A percentile compares a stretch with the other conserved stretches of the same genome.
phyloP scores from a whole-genome alignment of 2,329 filamentous ascomycete genomes.

The Colletotrichum lini region DNA sequence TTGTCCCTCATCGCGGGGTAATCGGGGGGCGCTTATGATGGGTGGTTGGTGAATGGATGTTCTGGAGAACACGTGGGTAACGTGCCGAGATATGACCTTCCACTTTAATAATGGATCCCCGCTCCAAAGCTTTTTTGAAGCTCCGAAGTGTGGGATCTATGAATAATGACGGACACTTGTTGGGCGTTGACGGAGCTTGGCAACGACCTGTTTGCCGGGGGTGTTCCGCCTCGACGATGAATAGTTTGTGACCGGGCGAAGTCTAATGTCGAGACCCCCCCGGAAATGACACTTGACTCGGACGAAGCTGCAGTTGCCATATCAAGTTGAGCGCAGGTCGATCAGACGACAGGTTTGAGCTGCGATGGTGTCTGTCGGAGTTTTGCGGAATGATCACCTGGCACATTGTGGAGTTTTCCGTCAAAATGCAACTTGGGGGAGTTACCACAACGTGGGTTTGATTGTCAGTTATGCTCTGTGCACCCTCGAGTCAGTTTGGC shows the following conservation, averaged over 20 bases:
- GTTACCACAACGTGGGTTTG: too few relatives aligned
- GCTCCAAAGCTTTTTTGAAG: not conserved
- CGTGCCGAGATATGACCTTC: conserved; percentile 24
- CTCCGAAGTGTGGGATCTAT: not conserved
- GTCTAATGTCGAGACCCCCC: not conserved
- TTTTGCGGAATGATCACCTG: not conserved
- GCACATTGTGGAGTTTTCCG: too few relatives aligned
- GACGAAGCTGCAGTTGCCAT: not conserved
- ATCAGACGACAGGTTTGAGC: not conserved
- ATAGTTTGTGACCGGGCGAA: not conserved
- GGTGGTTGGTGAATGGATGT: too few relatives aligned
- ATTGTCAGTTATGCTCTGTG: too few relatives aligned
- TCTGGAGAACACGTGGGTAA: conserved; percentile 24
- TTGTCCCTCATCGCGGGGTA: conserved; percentile 36
- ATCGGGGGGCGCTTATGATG: not conserved
- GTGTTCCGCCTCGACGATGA: not conserved
- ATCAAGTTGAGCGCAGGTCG: too few relatives aligned
- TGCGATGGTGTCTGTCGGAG: not conserved
- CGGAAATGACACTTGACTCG: not conserved
- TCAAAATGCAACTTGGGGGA: too few relatives aligned
- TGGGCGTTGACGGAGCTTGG: conserved; percentile 25
- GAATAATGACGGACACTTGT: conserved; percentile 13
- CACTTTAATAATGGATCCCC: conserved; percentile 15
- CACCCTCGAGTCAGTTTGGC: too few relatives aligned
- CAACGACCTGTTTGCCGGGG: not conserved